phyloP scores from a whole-genome alignment of 805 yeast species.

The Candida germanica region DNA sequence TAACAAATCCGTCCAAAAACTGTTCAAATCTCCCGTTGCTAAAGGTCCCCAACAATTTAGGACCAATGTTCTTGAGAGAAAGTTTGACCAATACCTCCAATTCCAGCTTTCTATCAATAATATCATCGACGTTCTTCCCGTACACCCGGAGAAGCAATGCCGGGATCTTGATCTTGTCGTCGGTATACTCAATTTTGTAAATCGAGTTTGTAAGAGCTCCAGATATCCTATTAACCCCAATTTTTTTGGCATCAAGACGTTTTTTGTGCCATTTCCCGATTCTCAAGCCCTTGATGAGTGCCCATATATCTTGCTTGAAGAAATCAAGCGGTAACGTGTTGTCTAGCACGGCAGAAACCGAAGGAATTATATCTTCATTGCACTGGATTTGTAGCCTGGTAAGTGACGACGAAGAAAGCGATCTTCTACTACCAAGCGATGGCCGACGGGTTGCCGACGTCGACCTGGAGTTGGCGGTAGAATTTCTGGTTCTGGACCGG shows the following conservation, averaged over 20 bases:
- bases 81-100: slow-evolving; percentile 68
- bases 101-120: slow-evolving; percentile 85
- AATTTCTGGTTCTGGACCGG: slow-evolving; percentile 29
- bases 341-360: slow-evolving; percentile 63
- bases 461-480: slow-evolving; percentile 33
- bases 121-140: slow-evolving; percentile 81
- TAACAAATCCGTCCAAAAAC: slow-evolving; percentile 75
- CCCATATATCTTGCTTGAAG: slow-evolving; percentile 75
- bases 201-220: slow-evolving; percentile 95
- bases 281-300: slow-evolving; percentile 57
- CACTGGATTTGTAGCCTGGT: slow-evolving; percentile 24
- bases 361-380: slow-evolving; percentile 37
- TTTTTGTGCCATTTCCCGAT: slow-evolving; percentile 80
- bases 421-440: slow-evolving; percentile 29
- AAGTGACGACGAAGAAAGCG: slow-evolving; percentile 34
- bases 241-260: slow-evolving; percentile 32
- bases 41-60: slow-evolving; percentile 83
- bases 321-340: slow-evolving; percentile 78
- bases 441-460: slow-evolving; percentile 35
- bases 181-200: slow-evolving; percentile 63
- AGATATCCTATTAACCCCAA: slow-evolving; percentile 65
- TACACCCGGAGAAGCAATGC: slow-evolving; percentile 74
- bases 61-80: slow-evolving; percentile 79
- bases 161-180: slow-evolving; percentile 45
- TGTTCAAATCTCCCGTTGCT: slow-evolving; percentile 93